These are phyloP conservation scores for Eremothecium cymbalariae DNA, from an alignment of 1,139 yeast genomes.

Conservation along the genomic window DNA sequence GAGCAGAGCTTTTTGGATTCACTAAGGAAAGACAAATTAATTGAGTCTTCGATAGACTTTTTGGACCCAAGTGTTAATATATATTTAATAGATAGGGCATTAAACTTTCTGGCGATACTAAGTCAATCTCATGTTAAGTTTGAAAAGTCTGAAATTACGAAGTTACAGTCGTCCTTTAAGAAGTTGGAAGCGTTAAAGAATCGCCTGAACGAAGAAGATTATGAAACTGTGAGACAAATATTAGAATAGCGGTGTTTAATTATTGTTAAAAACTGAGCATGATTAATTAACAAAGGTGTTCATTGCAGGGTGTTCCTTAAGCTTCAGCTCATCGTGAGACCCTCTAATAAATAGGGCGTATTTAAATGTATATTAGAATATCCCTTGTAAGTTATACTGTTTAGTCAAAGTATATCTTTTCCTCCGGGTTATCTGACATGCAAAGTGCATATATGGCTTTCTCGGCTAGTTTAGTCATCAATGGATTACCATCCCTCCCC, in stretches of 20 bases:
- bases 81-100: slow-evolving; percentile 53
- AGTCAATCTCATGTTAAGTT: slow-evolving; percentile 42
- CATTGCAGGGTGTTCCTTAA: too few species aligned
- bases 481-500: slow-evolving; percentile 33
- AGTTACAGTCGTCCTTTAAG: slow-evolving; percentile 37
- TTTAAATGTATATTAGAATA: too few species aligned
- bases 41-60: slow-evolving; percentile 34
- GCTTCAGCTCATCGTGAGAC: too few species aligned
- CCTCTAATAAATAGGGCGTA: too few species aligned
- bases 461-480: slow-evolving; percentile 39
- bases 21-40: slow-evolving; percentile 39
- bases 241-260: too few species aligned
- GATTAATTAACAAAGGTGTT: too few species aligned
- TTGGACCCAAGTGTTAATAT: slow-evolving; percentile 40
- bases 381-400: too few species aligned
- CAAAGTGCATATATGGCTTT: slow-evolving; percentile 41
- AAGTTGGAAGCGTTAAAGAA: slow-evolving; percentile 40
- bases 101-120: slow-evolving; percentile 47
- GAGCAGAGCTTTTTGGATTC: slow-evolving; percentile 33
- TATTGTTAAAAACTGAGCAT: too few species aligned
- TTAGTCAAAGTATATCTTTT: slow-evolving; percentile 28
- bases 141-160: slow-evolving; percentile 38
- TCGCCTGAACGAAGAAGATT: slow-evolving; percentile 47
- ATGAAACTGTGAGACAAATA: slow-evolving; percentile 43
- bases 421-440: slow-evolving; percentile 45